Base-by-base conservation (phyloP, 2,329 filamentous ascomycete species). In the Diaporthe sp. region DNA sequence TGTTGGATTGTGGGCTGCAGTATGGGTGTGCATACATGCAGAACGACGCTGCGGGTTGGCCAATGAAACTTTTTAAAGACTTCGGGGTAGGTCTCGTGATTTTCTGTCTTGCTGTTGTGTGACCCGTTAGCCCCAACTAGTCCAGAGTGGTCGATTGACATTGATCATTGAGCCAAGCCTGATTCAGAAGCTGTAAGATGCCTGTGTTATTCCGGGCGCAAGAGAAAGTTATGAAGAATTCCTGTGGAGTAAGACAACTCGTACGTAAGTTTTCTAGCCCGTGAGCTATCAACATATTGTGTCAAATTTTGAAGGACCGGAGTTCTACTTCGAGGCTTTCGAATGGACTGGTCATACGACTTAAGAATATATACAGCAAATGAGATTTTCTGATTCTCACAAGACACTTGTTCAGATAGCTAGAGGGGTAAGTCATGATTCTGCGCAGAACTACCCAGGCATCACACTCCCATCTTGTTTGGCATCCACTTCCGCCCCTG, bases 21-120 rank as follows among this genome's bases (percentile, higher is more conserved):
- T n/a, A 22, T 45, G 58, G 58, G 40, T 64, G 60, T 47, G 40
- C 45, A 45, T n/a, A 33, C 40, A 64, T 64, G 60, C 60, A 64
- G 60, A 9, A 33, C 40, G 12, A 64, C 40, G 40, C 60, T 47
- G 40, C 25, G 6, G 28, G 10, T 15, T 33, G 12, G 40, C 60
- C 60, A 64, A 64, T 64, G 17, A n/a, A 33, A 64, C 40, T 30
- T 19, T 9, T 45, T 1, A 47, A 13, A 22, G 15, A 10, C 17
- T 40, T 8, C 17, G 10, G 10, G 17, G 1, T 33, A 47, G 60
- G 40, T 64, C 40, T 33, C 25, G 28, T 64, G 40, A n/a, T 47
- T 47, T n/a, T 33, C 60, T n/a, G 25, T 15, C n/a, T 17, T 64
- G 1, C 60, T 64, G 60, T 47, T 64, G 60, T 64, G 60, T 64